Percentiles rank a stretch among this genome's conserved stretches.
Evolutionary conservation across 192 early-diverging fungal genomes (phyloP).

Genomic region (Chytriomyces sp.): DNA sequence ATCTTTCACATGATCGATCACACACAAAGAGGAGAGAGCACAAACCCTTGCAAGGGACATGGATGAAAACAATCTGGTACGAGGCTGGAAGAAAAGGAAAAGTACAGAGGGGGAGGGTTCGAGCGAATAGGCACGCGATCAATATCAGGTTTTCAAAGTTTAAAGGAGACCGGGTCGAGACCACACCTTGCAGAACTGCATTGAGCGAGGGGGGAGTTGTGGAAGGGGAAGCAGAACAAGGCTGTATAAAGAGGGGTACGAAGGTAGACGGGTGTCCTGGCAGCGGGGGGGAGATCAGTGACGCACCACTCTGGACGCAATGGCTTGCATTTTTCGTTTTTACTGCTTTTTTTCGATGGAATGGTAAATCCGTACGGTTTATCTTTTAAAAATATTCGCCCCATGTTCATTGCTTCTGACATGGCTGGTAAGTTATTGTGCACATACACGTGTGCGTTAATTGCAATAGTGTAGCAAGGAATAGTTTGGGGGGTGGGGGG

Average conservation of each 20-base stretch:
- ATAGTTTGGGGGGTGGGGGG: neutral
- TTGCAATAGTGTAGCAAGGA: neutral
- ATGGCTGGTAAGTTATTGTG: neutral
- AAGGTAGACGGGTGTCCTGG: neutral
- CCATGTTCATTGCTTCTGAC: neutral
- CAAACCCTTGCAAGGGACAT: conserved; percentile 28
- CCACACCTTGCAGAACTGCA: neutral
- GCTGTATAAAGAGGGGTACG: neutral
- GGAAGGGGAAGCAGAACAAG: neutral
- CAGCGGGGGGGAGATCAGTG: neutral
- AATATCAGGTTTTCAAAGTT: neutral
- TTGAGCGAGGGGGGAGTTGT: neutral
- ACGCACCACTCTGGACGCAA: conserved; percentile 25
- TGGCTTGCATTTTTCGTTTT: conserved; percentile 14
- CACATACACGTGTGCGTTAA: neutral
- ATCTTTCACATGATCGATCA: neutral
- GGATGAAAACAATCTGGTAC: conserved; percentile 28
- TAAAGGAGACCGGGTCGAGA: neutral
- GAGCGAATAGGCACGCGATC: neutral
- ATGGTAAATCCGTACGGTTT: neutral
- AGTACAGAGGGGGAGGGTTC: neutral
- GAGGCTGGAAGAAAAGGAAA: neutral
- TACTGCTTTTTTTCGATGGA: neutral
- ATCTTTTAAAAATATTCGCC: neutral
- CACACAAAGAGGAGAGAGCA: neutral